phyloP scores from a whole-genome alignment of 768 basidiomycete genomes.

The Lactifluus hygrophoroides region DNA sequence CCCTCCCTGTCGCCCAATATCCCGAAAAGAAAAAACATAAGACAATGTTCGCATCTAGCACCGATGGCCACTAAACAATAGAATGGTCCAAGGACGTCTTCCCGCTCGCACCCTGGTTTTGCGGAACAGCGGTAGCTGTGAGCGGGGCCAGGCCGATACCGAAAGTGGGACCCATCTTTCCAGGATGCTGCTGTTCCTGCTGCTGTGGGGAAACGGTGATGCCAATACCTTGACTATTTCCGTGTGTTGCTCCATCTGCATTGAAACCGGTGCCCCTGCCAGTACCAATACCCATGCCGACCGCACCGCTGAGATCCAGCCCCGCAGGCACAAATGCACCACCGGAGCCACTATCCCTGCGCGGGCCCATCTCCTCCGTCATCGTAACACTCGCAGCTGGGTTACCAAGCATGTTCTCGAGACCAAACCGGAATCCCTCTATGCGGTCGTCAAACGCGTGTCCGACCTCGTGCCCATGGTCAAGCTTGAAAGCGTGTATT shows the following conservation, averaged over 20 bases:
- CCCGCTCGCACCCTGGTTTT: not conserved
- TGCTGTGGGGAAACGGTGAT: not conserved
- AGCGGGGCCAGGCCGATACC: not conserved
- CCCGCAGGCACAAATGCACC: not conserved
- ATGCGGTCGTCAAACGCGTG: slow-evolving; percentile 31
- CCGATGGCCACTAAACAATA: not conserved
- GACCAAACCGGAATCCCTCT: slow-evolving; percentile 30
- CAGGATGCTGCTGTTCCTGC: not conserved
- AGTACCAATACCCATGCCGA: not conserved
- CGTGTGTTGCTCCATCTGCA: not conserved
- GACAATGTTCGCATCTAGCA: not conserved
- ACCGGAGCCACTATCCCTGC: not conserved
- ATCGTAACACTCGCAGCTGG: slow-evolving; percentile 14
- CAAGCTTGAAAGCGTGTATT: slow-evolving; percentile 46
- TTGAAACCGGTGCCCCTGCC: not conserved
- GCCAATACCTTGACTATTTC: not conserved
- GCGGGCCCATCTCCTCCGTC: not conserved
- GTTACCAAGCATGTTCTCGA: slow-evolving; percentile 43
- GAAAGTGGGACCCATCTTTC: not conserved
- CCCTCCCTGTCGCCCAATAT: not conserved
- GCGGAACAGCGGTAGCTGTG: not conserved
- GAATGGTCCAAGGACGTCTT: not conserved
- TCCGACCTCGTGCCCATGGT: slow-evolving; percentile 38
- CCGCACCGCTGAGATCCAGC: not conserved
- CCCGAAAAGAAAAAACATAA: not conserved